These are phyloP conservation scores for Butyriboletus loyo DNA, from an alignment of 768 basidiomycete species.

Conservation along the genomic window DNA sequence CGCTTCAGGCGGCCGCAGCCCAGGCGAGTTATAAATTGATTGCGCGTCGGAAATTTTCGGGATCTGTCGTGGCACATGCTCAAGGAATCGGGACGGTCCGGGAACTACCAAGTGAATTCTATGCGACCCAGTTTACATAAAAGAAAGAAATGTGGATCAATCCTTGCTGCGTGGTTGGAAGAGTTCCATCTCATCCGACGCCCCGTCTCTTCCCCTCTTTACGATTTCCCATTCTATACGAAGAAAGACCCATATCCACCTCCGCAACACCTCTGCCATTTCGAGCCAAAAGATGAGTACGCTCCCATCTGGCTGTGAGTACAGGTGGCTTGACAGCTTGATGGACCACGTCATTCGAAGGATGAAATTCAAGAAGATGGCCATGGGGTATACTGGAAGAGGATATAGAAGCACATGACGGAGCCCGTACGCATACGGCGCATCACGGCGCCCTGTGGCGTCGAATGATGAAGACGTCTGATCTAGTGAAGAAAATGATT, in stretches of 20 bases:
- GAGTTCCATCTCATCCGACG: constrained; percentile 13
- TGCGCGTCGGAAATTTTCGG: constrained; percentile 18
- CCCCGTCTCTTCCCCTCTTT: constrained; percentile 41
- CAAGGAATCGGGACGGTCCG: not conserved
- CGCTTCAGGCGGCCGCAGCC: constrained; percentile 2
- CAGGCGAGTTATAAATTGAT: too few relatives aligned
- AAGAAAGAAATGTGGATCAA: too few relatives aligned
- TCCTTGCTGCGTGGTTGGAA: constrained; percentile 10
- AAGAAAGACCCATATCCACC: constrained; percentile 99
- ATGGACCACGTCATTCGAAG: constrained; percentile 93
- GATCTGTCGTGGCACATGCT: not conserved
- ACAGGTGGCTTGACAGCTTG: constrained; percentile 84
- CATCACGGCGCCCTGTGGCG: constrained; percentile 9
- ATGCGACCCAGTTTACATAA: too few relatives aligned
- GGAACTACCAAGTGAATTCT: not conserved
- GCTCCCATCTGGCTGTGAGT: constrained; percentile 75
- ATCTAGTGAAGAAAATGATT: not conserved
- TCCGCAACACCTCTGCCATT: constrained; percentile 78
- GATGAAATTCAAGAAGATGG: constrained; percentile 78
- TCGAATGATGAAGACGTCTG: constrained; percentile 16
- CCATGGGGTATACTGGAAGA: constrained; percentile 78
- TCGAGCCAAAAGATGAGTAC: constrained; percentile 87
- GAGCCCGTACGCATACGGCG: constrained; percentile 63
- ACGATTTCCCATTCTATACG: constrained; percentile 96
- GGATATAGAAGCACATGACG: constrained; percentile 76